Evolutionary conservation across 140 eudicot species (phyloP), one percentile per base, ranked within the genome.

Genomic region (Stevia rebaudiana): DNA sequence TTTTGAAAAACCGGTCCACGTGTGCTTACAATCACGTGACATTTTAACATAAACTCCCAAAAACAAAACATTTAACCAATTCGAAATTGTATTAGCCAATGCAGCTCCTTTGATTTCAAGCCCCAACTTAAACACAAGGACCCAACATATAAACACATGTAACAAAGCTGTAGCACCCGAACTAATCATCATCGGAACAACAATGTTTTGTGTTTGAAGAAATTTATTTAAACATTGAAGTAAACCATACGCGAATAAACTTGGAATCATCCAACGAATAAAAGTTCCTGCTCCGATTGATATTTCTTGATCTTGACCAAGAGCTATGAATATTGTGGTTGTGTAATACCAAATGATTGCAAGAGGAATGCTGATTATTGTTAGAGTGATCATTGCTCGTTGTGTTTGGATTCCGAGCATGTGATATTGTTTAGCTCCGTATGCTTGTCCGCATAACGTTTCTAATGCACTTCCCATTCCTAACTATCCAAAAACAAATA

Each of bases 391-490:
- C 85, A 83, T 80, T 24, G 68, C 95, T 63, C 83, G 67, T 48
- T 86, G 95, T 42, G 65, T 82, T 67, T 83, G 83, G 7, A 86
- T 69, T 19, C 87, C 87, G 19, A 86, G 77, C 84, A 77, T 82
- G 53, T 70, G 79, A 69, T 83, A 83, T 56, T 86, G 87, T 61
- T 86, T 80, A 51, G 90, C 90, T 69, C 89, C 94, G 51, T 73
- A 86, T 8, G 86, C 78, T 80, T 82, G 94, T 22, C 94, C 94
- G 18, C 90, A 83, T 67, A 86, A 23, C 3, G 95, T 86, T 65
- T 86, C 95, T 50, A 86, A 65, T 17, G 90, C 90, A 65, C 95
- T 80, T 63, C 86, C 86, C 85, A 83, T 75, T 69, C 95, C 90
- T 73, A 78, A 19, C 95, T 86, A 70, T 51, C 35, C 40, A 61